These are phyloP conservation scores for Macrolepiota albuminosa DNA, from an alignment of 768 basidiomycete genomes.

Conservation along the genomic window DNA sequence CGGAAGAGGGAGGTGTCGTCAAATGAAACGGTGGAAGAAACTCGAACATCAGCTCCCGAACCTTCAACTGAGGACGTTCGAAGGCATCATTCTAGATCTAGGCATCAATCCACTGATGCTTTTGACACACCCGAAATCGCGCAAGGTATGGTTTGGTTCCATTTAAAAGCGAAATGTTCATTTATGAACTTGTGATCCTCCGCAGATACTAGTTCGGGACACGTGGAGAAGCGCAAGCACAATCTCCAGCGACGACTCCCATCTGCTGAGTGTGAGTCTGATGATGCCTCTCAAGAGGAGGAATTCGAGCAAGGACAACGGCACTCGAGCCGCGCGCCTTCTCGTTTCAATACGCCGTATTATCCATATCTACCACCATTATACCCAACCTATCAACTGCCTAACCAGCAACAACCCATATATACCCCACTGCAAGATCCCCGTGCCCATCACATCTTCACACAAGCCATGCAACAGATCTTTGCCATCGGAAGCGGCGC, in stretches of 20 bases:
- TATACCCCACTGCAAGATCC: constrained; percentile 33
- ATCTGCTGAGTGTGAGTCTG: constrained; percentile 5
- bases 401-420: constrained; percentile 17
- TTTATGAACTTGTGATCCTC: not conserved
- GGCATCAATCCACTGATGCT: constrained; percentile 4
- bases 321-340: constrained; percentile 10
- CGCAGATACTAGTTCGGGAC: constrained; percentile 4
- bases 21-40: constrained; percentile 1
- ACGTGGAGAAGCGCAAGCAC: constrained; percentile 2
- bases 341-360: constrained; percentile 12
- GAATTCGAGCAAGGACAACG: not conserved
- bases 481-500: constrained; percentile 22
- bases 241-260: constrained; percentile 5
- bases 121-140: not conserved
- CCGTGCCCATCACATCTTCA: constrained; percentile 36
- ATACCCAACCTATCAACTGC: constrained; percentile 16
- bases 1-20: constrained; percentile 19
- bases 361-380: constrained; percentile 20
- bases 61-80: not conserved
- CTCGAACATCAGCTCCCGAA: not conserved
- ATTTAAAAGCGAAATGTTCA: not conserved
- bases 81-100: not conserved
- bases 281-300: constrained; percentile 5
- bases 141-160: constrained; percentile 3
- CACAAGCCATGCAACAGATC: constrained; percentile 40